A percentile compares a stretch with the other conserved stretches of the same genome.
Evolutionary conservation across 2,329 filamentous ascomycete genomes (phyloP).

Genomic region (Dryadomyces quercivorus): DNA sequence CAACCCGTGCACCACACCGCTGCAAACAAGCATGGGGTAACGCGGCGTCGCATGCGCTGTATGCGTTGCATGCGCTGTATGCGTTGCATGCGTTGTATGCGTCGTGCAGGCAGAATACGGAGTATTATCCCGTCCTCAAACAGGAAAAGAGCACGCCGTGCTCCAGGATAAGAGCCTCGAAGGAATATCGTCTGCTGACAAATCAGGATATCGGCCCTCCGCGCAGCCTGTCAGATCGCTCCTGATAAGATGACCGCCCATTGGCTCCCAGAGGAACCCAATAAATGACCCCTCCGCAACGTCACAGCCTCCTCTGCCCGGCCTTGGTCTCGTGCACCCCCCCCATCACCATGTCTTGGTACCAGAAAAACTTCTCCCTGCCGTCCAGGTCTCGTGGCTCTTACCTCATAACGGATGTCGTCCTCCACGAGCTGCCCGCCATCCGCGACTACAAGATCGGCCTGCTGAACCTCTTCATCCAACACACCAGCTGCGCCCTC

Average conservation of each 20-base stretch:
- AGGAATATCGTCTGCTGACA: too few species aligned
- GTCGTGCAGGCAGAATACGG: not conserved
- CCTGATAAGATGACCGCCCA: too few species aligned
- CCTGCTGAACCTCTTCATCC: slow-evolving; percentile 78
- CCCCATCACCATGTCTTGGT: slow-evolving; percentile 52
- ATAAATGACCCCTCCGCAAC: slow-evolving; percentile 1
- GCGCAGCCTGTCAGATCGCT: too few species aligned
- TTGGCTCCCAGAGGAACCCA: not conserved
- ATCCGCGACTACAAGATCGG: slow-evolving; percentile 74
- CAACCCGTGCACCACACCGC: not conserved
- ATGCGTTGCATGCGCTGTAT: too few species aligned
- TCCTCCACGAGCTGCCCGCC: slow-evolving; percentile 63
- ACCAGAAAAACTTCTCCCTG: slow-evolving; percentile 74
- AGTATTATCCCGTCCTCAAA: too few species aligned
- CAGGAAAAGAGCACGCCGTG: too few species aligned
- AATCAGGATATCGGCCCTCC: too few species aligned
- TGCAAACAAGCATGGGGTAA: not conserved
- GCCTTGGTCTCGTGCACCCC: slow-evolving; percentile 3
- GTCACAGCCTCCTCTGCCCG: not conserved
- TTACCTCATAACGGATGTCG: slow-evolving; percentile 76
- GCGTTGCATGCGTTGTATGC: too few species aligned
- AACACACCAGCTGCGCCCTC: slow-evolving; percentile 88
- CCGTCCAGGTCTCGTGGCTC: slow-evolving; percentile 67
- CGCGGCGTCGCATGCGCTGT: not conserved
- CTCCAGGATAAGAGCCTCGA: too few species aligned